Conservation (phyloP, 192 early-diverging fungal genomes). For the Backusella circina region DNA sequence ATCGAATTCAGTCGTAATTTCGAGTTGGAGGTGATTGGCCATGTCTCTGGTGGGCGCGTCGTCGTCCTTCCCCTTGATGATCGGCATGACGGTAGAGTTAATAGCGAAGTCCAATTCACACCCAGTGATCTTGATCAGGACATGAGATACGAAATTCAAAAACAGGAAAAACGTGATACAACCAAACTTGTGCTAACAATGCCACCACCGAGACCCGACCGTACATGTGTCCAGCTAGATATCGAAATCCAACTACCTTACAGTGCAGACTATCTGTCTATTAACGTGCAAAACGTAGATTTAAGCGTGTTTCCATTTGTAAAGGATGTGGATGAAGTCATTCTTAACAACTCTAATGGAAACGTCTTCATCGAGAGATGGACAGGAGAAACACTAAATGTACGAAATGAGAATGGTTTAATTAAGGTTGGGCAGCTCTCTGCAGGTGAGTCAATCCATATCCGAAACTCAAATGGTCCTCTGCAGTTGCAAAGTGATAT, state of each 20-base stretch:
- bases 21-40: neutral
- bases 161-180: neutral
- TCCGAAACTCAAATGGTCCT: neutral
- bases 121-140: neutral
- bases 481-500: neutral
- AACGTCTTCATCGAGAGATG: neutral
- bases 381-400: neutral
- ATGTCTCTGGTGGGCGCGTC: neutral
- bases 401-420: neutral
- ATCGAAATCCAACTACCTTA: slow-evolving; percentile 4
- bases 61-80: neutral
- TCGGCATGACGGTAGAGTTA: neutral
- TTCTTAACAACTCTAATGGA: neutral
- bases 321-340: neutral
- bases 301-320: neutral
- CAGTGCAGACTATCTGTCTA: neutral
- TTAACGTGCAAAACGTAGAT: neutral
- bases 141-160: neutral
- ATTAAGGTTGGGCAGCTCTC: neutral
- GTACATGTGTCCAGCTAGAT: neutral
- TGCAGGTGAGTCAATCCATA: neutral
- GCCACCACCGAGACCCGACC: neutral
- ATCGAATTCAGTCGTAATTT: slow-evolving; percentile 1
- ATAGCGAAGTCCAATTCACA: neutral
- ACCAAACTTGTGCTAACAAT: neutral